Base-by-base conservation (phyloP, 257 asterid genomes). In the Paulownia fortunei region DNA sequence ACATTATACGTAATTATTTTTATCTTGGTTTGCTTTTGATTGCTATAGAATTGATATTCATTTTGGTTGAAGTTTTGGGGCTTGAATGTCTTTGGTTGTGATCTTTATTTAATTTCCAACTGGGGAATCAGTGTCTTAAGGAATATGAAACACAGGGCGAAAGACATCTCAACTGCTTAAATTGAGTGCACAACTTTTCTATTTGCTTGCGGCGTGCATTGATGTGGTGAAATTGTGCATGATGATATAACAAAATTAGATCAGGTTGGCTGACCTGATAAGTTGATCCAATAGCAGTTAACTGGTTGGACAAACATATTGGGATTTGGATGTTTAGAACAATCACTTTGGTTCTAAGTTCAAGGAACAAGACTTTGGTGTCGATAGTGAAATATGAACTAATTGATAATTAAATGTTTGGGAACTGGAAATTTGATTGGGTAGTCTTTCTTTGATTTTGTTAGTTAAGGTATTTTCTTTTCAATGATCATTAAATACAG, bases 191-290 rank as follows among this genome's bases (percentile, higher is more conserved):
- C 66, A 46, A 62, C 62, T 34, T 56, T 23, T 51, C 71, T 41
- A 32, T 42, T 36, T 63, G 4, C 42, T 58, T 61, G 51, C 39
- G 39, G 16, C 37, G 51, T 80, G 67, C 36, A 8, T 63, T 49
- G 60, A 37, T 59, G 73, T 69, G 68, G 18, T 67, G 76, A 58
- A 37, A 49, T 32, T 54, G 21, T 51, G 12, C 21, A 21, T 55
- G 69, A 52, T 70, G 76, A 69, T 69, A 4, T 27, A 34, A 16
- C 63, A 27, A 32, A 42, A 34, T 47, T 58, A 64, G 26, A 18
- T n/a, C 54, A 30, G 24, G 79, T 62, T 63, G 58, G 8, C 34
- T 69, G 55, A 62, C 23, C 54, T 61, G 27, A n/a, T 68, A 69
- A 69, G 30, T 63, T 46, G 64, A 60, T 34, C 66, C 34, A 8